Conservation (phyloP, 805 yeast species). For the Komagataella ulmi region DNA sequence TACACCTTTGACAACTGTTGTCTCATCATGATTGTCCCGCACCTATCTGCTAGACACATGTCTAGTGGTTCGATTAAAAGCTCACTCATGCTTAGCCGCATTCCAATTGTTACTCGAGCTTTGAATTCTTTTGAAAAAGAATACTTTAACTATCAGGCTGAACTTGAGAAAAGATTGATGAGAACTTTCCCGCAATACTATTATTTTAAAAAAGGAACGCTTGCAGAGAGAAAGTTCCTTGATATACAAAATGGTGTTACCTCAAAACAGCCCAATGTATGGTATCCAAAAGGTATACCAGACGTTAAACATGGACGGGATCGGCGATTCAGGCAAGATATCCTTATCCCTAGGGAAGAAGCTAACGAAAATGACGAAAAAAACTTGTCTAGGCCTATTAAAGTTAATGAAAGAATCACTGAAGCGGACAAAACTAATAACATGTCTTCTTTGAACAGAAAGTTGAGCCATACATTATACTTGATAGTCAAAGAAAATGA, state of each 20-base stretch:
- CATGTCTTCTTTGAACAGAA: slow-evolving; percentile 59
- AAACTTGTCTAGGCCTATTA: slow-evolving; percentile 55
- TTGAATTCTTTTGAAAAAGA: slow-evolving; percentile 56
- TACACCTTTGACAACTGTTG: background rate
- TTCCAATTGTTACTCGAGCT: slow-evolving; percentile 76
- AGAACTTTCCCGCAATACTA: slow-evolving; percentile 96
- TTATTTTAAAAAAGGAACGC: slow-evolving; percentile 81
- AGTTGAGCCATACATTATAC: slow-evolving; percentile 68
- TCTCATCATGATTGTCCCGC: background rate
- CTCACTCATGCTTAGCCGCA: slow-evolving; percentile 60
- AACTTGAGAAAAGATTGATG: slow-evolving; percentile 81
- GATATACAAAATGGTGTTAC: slow-evolving; percentile 69
- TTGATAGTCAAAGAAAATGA: slow-evolving; percentile 39
- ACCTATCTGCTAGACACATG: background rate
- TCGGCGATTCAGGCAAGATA: slow-evolving; percentile 66
- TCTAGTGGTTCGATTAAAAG: slow-evolving; percentile 19
- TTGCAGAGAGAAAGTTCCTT: slow-evolving; percentile 70
- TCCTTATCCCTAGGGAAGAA: slow-evolving; percentile 61
- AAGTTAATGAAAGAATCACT: slow-evolving; percentile 59
- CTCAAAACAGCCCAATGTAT: slow-evolving; percentile 58
- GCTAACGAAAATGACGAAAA: slow-evolving; percentile 22
- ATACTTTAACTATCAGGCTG: slow-evolving; percentile 74
- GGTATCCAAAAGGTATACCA: slow-evolving; percentile 75
- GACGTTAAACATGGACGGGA: slow-evolving; percentile 84
- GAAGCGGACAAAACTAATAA: slow-evolving; percentile 62